Evolutionary conservation across 2,329 filamentous ascomycete genomes (phyloP).

Genomic region (Chaetomium globosum): DNA sequence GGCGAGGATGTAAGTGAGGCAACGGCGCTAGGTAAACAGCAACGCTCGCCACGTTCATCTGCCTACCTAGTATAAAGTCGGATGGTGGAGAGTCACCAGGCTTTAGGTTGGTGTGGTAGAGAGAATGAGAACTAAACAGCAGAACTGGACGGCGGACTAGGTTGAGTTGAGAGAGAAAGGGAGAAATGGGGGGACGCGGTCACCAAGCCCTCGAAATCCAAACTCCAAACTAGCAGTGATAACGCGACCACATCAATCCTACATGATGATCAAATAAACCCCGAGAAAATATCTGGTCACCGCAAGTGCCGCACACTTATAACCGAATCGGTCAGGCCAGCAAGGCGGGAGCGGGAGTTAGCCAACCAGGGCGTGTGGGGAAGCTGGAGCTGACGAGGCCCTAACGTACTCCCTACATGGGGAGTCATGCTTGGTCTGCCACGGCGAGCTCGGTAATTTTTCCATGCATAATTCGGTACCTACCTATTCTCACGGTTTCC

Average conservation of each 20-base stretch:
- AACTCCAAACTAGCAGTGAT: too few species aligned
- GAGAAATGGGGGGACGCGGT: background rate
- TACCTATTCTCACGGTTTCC: too few species aligned
- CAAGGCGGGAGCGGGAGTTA: background rate
- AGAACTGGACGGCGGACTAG: background rate
- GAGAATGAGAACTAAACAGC: background rate
- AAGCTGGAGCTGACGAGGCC: conserved; percentile 17
- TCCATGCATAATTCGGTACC: too few species aligned
- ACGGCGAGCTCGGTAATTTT: too few species aligned
- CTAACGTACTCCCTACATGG: too few species aligned
- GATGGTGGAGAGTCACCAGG: background rate
- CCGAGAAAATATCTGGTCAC: background rate
- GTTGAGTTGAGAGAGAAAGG: background rate
- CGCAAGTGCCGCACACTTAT: conserved; percentile 11
- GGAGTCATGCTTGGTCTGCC: too few species aligned
- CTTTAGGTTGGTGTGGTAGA: background rate
- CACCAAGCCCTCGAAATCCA: background rate
- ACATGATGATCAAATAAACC: too few species aligned
- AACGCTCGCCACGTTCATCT: background rate
- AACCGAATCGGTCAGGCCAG: conserved; percentile 11
- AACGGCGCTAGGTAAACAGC: background rate
- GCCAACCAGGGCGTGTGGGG: conserved; percentile 6
- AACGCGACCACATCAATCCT: too few species aligned
- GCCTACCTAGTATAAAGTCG: background rate
- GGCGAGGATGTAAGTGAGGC: background rate